Evolutionary conservation across 2,329 filamentous ascomycete genomes (phyloP).

Genomic region (Iodosphaeria phyllophila): DNA sequence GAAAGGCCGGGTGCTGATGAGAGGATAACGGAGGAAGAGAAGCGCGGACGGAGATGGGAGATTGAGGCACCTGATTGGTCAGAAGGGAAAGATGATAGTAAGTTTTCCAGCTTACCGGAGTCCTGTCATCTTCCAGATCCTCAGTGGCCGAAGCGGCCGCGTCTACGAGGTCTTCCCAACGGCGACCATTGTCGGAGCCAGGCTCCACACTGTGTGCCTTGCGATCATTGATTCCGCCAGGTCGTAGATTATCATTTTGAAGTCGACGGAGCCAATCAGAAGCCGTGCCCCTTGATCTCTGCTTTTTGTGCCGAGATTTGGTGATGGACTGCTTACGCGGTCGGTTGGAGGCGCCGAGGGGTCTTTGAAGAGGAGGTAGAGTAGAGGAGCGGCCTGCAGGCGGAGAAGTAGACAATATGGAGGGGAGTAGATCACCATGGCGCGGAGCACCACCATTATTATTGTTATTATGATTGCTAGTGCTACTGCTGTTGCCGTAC

Average conservation of each 20-base stretch:
- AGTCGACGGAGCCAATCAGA: conserved; percentile 44
- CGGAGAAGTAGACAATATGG: conserved; percentile 64
- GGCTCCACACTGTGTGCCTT: conserved; percentile 82
- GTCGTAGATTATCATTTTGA: conserved; percentile 45
- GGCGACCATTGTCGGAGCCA: conserved; percentile 62
- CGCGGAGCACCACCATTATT: no score
- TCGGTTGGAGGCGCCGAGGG: conserved; percentile 49
- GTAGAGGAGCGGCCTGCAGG: conserved; percentile 67
- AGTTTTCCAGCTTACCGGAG: conserved; percentile 70
- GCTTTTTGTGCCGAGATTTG: conserved; percentile 67
- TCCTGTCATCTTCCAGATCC: conserved; percentile 77
- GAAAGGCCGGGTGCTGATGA: conserved; percentile 42
- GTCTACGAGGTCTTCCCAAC: conserved; percentile 94
- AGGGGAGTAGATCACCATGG: conserved; percentile 62
- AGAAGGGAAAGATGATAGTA: conserved; percentile 28
- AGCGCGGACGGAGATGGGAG: conserved; percentile 41
- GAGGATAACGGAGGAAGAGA: conserved; percentile 40
- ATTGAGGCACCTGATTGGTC: conserved; percentile 39
- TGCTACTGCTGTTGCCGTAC: no score
- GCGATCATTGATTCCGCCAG: conserved; percentile 42
- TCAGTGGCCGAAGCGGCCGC: conserved; percentile 83
- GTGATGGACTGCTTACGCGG: conserved; percentile 76
- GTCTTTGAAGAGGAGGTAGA: conserved; percentile 63
- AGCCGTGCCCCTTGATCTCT: conserved; percentile 51
- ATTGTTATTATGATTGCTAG: no score